Evolutionary conservation across 2,329 filamentous ascomycete genomes (phyloP).

Genomic region (Colletotrichum magnum): DNA sequence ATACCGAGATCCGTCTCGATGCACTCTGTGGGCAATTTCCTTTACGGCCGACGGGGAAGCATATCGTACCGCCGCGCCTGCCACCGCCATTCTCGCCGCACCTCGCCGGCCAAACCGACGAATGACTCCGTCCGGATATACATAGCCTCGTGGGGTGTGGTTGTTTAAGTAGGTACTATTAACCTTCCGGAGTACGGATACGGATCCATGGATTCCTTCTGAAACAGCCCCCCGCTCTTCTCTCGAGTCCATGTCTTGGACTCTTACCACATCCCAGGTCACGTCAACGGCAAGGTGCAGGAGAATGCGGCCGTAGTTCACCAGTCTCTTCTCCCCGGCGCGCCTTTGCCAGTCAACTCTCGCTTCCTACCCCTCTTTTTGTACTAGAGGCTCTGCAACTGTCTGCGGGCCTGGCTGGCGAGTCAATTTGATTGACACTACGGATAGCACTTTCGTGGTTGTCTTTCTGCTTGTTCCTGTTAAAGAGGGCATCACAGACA

Average conservation of each 20-base stretch:
- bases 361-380: slow-evolving; percentile 31
- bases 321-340: slow-evolving; percentile 4
- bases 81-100: neutral
- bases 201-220: slow-evolving; percentile 11
- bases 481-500: neutral
- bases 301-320: slow-evolving; percentile 7
- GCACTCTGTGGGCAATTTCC: neutral
- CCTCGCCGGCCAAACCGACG: neutral
- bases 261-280: slow-evolving; percentile 17
- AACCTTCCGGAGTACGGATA: too few species aligned
- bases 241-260: neutral
- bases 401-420: slow-evolving; percentile 7
- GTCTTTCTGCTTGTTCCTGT: slow-evolving; percentile 14
- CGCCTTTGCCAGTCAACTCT: slow-evolving; percentile 11
- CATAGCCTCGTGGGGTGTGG: too few species aligned
- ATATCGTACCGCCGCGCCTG: slow-evolving; percentile 5
- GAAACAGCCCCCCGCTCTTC: slow-evolving; percentile 8
- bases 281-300: slow-evolving; percentile 24
- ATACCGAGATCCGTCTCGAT: neutral
- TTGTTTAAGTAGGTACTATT: too few species aligned
- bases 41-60: slow-evolving; percentile 21
- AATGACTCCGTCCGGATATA: too few species aligned
- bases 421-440: slow-evolving; percentile 9
- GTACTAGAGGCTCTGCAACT: slow-evolving; percentile 30
- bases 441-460: neutral